Conservation (phyloP, 2,329 filamentous ascomycete species). For the Colletotrichum gigasporum region DNA sequence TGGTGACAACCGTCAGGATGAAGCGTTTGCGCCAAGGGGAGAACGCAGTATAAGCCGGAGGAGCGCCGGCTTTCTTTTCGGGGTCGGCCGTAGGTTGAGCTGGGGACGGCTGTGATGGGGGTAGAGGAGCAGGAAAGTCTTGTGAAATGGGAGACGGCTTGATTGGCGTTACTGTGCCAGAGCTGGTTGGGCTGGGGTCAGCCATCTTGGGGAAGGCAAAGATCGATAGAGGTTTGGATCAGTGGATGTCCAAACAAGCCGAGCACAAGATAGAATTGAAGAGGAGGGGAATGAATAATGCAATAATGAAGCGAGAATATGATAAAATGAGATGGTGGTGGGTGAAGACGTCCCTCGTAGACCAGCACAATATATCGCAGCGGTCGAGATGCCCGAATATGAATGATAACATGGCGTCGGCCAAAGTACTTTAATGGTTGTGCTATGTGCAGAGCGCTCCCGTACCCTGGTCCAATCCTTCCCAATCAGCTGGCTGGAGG, state of each 20-base stretch:
- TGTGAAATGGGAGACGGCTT: not conserved
- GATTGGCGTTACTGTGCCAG: conserved; percentile 9
- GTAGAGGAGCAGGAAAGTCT: not conserved
- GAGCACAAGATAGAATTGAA: too few relatives aligned
- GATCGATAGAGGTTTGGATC: not conserved
- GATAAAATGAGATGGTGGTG: not conserved
- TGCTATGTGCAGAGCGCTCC: not conserved
- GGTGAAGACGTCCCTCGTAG: not conserved
- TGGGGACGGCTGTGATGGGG: not conserved
- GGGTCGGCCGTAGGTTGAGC: conserved; percentile 24
- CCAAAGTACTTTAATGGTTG: not conserved
- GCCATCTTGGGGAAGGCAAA: not conserved
- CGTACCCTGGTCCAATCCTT: not conserved
- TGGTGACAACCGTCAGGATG: conserved; percentile 49
- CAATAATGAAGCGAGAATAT: too few relatives aligned
- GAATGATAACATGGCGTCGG: not conserved
- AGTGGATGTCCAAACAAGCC: too few relatives aligned
- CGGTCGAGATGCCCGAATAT: not conserved
- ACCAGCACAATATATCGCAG: not conserved
- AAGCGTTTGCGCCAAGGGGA: conserved; percentile 44
- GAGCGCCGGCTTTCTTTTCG: conserved; percentile 19
- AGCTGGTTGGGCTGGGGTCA: conserved; percentile 13
- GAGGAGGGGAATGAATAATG: not conserved
- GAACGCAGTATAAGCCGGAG: conserved; percentile 47
- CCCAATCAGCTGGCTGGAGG: not conserved